These are phyloP conservation scores for Botrytis paeoniae DNA, from an alignment of 2,329 filamentous ascomycete species.

Conservation along the genomic window DNA sequence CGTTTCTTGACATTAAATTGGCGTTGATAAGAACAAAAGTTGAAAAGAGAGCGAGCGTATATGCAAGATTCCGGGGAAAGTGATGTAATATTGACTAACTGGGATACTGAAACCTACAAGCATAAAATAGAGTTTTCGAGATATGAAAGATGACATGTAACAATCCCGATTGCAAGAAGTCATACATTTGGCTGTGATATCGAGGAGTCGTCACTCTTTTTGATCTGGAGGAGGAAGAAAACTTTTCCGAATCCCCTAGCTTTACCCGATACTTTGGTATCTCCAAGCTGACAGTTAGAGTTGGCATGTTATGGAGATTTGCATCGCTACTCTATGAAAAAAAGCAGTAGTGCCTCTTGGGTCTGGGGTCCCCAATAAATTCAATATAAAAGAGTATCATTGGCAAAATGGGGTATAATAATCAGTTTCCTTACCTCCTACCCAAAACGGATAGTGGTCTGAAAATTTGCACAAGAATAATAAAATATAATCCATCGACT, in stretches of 20 bases:
- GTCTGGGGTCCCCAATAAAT: conserved; percentile 11
- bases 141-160: not conserved
- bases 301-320: not conserved
- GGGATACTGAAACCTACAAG: not conserved
- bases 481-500: not conserved
- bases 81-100: conserved; percentile 9
- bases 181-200: not conserved
- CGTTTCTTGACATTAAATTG: not conserved
- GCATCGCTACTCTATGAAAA: not conserved
- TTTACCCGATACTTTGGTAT: not conserved
- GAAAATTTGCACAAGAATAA: not conserved
- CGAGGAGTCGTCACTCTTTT: not conserved
- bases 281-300: not conserved
- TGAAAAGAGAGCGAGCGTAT: not conserved
- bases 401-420: not conserved
- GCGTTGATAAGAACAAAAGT: conserved; percentile 5
- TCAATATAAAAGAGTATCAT: not conserved
- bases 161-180: not conserved
- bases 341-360: conserved; percentile 5
- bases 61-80: not conserved
- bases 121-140: not conserved
- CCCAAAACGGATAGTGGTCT: not conserved
- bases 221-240: conserved; percentile 1
- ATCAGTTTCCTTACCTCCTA: not conserved
- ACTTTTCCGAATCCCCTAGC: conserved; percentile 2